phyloP scores from a whole-genome alignment of 495 filamentous ascomycete genomes.

The Trichoderma erinaceum region DNA sequence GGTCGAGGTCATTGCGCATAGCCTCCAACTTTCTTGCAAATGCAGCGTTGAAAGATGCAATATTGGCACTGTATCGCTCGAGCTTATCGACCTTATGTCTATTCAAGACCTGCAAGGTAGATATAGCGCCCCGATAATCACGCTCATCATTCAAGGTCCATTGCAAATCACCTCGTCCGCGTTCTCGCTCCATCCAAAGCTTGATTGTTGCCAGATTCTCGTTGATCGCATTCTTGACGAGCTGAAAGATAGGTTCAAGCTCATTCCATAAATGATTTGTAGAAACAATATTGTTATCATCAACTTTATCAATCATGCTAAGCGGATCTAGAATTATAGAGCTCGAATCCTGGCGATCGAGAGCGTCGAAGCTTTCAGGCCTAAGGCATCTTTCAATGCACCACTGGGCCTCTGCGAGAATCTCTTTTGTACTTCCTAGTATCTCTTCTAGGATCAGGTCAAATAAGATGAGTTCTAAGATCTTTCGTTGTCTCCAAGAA shows the following conservation, averaged over 20 bases:
- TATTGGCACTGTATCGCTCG: background rate
- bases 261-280: background rate
- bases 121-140: background rate
- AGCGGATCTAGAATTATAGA: too few relatives aligned
- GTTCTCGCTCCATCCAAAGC: background rate
- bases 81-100: background rate
- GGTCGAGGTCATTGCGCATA: background rate
- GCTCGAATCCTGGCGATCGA: too few relatives aligned
- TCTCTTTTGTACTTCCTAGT: too few relatives aligned
- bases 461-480: too few relatives aligned
- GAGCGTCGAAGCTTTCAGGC: too few relatives aligned
- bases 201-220: background rate
- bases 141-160: background rate
- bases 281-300: background rate
- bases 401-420: too few relatives aligned
- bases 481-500: too few relatives aligned
- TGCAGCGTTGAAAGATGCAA: background rate
- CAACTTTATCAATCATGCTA: too few relatives aligned
- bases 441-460: too few relatives aligned
- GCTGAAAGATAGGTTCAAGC: background rate
- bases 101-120: background rate
- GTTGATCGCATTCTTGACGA: background rate
- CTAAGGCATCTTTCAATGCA: too few relatives aligned
- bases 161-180: background rate
- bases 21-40: background rate